Evolutionary conservation across 2,329 filamentous ascomycete species (phyloP), one percentile per base, ranked within the genome.

Genomic region (Ophiognomonia clavigignenti-juglandacearum): DNA sequence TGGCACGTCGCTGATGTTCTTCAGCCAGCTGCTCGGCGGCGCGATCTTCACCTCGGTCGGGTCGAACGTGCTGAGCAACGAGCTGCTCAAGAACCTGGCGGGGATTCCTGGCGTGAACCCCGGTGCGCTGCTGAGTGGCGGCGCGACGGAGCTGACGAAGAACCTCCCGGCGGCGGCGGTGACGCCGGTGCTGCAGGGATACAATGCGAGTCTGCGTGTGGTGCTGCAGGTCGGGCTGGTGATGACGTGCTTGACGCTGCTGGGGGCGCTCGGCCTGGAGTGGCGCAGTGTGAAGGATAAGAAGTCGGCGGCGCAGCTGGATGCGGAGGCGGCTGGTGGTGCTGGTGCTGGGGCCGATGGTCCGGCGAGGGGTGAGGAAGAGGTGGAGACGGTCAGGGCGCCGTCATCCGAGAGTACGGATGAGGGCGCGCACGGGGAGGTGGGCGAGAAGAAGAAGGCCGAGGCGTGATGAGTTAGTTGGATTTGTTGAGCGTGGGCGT

Each of bases 151-250:
- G 32, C 41, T 51, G 20, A 54, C 54, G 7, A 16, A 57, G 10
- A 19, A 23, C 24, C 54, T 64, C 13, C 57, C 59, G 19, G 57
- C 47, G 5, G 38, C 47, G 24, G 42, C 57, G 31, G 52, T 44
- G 31, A 41, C 39, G 0, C 31, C 44, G 1, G 57, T 57, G 11
- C 50, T 70, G 31, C 16, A 45, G 1, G 80, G 73, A 0, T 88
- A 88, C 65, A 87, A 86, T 58, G 60, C 68, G 20, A 71, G 82
- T 0, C 62, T 88, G 31, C 72, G 72, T 2, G 64, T 73, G 48
- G 74, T 75, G 1, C 88, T 85, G 58, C 75, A 78, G 51, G 77
- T 86, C 8, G 74, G 72, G 2, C 66, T 83, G 7, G 73, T 76
- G 2, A 65, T 82, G 57, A 69, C 73, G 0, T 68, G 68, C 7